Percentiles rank a stretch among this genome's conserved stretches.
Evolutionary conservation across 805 yeast species (phyloP).

Genomic region (Saccharomycopsis fodiens): DNA sequence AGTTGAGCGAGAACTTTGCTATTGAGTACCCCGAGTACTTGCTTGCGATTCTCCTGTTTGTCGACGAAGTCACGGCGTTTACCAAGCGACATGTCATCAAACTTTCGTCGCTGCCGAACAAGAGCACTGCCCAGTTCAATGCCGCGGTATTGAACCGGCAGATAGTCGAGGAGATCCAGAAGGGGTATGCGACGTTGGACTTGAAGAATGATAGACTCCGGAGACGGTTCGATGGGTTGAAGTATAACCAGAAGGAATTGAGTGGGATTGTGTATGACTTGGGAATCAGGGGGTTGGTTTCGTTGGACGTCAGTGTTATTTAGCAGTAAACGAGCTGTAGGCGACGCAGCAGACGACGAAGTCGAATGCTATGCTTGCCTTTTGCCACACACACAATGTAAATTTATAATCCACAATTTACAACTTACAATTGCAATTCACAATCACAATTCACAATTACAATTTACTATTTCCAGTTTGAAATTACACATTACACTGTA

Average conservation of each 20-base stretch:
- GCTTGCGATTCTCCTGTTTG: not conserved
- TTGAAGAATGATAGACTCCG: conserved; percentile 6
- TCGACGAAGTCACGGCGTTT: not conserved
- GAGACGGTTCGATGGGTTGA: conserved; percentile 5
- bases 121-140: not conserved
- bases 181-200: conserved; percentile 2
- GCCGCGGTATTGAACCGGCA: not conserved
- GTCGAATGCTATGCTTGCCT: too few relatives aligned
- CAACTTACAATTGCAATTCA: too few relatives aligned
- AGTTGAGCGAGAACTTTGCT: too few relatives aligned
- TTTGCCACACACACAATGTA: too few relatives aligned
- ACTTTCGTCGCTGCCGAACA: not conserved
- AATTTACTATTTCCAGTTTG: not conserved
- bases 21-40: conserved; percentile 1
- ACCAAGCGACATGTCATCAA: not conserved
- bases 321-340: not conserved
- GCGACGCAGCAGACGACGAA: too few relatives aligned
- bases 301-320: not conserved
- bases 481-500: too few relatives aligned
- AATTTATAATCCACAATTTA: too few relatives aligned
- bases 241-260: conserved; percentile 1
- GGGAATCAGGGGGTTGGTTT: conserved; percentile 3
- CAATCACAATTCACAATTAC: too few relatives aligned
- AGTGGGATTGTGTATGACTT: conserved; percentile 3
- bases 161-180: not conserved